A percentile compares a stretch with the other conserved stretches of the same genome.
phyloP scores from a whole-genome alignment of 192 early-diverging fungal genomes.

The Pilobolus umbonatus region DNA sequence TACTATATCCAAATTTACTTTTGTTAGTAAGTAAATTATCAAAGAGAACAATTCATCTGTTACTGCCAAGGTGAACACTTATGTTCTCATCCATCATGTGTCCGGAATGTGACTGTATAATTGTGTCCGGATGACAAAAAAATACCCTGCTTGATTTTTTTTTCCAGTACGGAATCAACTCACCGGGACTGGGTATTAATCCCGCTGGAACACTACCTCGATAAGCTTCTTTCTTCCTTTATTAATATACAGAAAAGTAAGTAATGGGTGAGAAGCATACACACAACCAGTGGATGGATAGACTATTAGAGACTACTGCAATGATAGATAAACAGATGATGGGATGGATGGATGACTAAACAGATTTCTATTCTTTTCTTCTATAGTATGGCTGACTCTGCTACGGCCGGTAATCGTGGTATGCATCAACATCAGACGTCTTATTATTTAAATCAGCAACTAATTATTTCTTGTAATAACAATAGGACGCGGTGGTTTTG shows the following conservation, averaged over 20 bases:
- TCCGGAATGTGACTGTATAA: no score
- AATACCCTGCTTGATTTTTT: no score
- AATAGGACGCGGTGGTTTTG: conserved; percentile 35
- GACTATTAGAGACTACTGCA: background rate
- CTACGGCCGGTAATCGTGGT: conserved; percentile 75
- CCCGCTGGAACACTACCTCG: no score
- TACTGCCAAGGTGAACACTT: no score
- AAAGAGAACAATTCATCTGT: no score
- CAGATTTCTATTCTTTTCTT: background rate
- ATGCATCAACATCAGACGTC: background rate
- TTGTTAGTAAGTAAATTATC: no score
- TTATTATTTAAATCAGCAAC: background rate
- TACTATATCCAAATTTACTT: no score
- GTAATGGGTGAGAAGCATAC: no score
- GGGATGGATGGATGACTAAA: no score
- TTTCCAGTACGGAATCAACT: no score
- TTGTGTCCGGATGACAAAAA: no score
- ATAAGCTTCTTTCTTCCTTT: conserved; percentile 17
- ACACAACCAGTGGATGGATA: background rate
- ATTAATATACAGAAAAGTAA: conserved; percentile 13
- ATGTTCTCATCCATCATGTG: no score
- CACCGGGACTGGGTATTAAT: background rate
- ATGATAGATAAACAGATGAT: background rate
- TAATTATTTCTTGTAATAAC: background rate
- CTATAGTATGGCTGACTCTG: conserved; percentile 76